Evolutionary conservation across 345 rosid genomes (phyloP).

Genomic region (Eucalyptus marginata): DNA sequence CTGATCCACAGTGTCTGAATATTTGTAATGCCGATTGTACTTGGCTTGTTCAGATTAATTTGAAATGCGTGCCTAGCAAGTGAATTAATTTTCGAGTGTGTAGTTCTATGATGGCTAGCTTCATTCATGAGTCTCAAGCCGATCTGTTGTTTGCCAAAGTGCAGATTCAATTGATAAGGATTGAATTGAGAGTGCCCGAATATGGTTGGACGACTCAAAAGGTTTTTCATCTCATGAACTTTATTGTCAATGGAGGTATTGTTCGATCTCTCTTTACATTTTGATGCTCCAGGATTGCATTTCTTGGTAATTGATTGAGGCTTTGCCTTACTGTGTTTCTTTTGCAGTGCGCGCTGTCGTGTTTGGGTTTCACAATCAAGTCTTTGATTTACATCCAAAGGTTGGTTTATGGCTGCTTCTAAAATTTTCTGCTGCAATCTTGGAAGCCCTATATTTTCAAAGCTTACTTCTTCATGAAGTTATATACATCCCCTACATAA

Average conservation of each 20-base stretch:
- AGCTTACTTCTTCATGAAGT: neutral
- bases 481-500: neutral
- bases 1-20: neutral
- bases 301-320: neutral
- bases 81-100: neutral
- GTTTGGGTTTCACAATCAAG: slow-evolving; percentile 87
- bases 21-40: neutral
- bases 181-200: slow-evolving; percentile 94
- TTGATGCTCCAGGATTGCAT: neutral
- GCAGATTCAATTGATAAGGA: slow-evolving; percentile 84
- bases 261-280: neutral
- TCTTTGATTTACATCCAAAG: slow-evolving; percentile 77
- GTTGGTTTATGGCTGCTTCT: slow-evolving; percentile 25
- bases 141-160: neutral
- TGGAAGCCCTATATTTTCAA: neutral
- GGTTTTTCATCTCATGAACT: slow-evolving; percentile 97
- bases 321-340: neutral
- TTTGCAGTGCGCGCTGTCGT: slow-evolving; percentile 80
- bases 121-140: neutral
- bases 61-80: neutral
- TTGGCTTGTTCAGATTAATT: neutral
- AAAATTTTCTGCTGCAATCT: neutral
- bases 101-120: neutral
- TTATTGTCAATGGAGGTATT: slow-evolving; percentile 95
- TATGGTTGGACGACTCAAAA: slow-evolving; percentile 99